Percentiles rank a stretch among this genome's conserved stretches.
These are phyloP conservation scores for Pueraria montana DNA, from an alignment of 306 rosid species.

Conservation along the genomic window DNA sequence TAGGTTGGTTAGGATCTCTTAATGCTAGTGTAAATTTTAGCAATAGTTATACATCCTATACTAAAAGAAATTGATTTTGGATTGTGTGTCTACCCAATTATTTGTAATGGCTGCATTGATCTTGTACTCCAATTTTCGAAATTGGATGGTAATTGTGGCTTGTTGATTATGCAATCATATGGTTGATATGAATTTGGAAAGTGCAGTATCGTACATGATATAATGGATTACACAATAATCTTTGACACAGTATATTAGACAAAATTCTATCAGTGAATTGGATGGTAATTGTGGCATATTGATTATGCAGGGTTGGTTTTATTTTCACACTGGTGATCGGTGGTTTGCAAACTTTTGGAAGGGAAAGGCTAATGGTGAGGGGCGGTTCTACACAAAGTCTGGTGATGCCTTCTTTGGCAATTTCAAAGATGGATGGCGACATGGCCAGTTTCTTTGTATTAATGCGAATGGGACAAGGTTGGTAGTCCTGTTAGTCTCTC, in stretches of 20 bases:
- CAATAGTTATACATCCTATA: constrained; percentile 1
- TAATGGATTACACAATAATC: constrained; percentile 28
- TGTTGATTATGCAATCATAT: neutral
- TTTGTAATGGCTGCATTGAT: constrained; percentile 14
- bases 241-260: constrained; percentile 28
- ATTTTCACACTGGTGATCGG: constrained; percentile 89
- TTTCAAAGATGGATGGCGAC: constrained; percentile 93
- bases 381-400: constrained; percentile 88
- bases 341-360: constrained; percentile 99
- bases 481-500: neutral
- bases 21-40: neutral
- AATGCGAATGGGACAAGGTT: constrained; percentile 84
- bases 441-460: constrained; percentile 85
- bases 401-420: constrained; percentile 90
- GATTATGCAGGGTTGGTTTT: constrained; percentile 87
- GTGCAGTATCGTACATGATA: constrained; percentile 11
- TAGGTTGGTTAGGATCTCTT: neutral
- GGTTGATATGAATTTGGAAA: constrained; percentile 26
- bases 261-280: neutral
- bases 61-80: constrained; percentile 16
- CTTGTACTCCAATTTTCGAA: constrained; percentile 19
- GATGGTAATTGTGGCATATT: constrained; percentile 39
- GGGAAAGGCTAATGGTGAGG: constrained; percentile 97
- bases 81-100: neutral
- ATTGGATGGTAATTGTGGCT: neutral